Conservation (phyloP, 148 eudicot species). For the Vaccinium corymbosum region DNA sequence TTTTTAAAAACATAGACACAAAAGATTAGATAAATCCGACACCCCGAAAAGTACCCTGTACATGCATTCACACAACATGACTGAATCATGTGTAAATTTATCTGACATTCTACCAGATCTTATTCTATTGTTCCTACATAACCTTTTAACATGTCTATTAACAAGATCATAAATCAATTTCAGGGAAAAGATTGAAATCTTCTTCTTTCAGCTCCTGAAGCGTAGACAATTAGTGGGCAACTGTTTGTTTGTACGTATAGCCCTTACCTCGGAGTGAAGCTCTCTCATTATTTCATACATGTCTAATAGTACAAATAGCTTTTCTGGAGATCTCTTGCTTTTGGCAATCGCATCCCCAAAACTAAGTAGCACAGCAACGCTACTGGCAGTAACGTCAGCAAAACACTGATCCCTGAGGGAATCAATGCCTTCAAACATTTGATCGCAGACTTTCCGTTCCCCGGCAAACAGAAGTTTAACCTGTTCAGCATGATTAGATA, state of each 20-base stretch:
- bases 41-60: neutral
- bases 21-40: neutral
- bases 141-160: neutral
- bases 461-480: constrained; percentile 95
- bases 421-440: constrained; percentile 85
- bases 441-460: constrained; percentile 91
- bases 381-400: constrained; percentile 84
- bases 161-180: neutral
- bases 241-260: neutral
- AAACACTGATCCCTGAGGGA: constrained; percentile 82
- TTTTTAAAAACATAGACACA: neutral
- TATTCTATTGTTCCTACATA: neutral
- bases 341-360: constrained; percentile 97
- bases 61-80: neutral
- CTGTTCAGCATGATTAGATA: constrained; percentile 40
- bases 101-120: neutral
- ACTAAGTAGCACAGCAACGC: constrained; percentile 88
- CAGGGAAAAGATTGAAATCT: neutral
- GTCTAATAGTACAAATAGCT: constrained; percentile 90
- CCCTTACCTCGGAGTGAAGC: constrained; percentile 80
- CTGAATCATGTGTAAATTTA: neutral
- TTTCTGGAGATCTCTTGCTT: constrained; percentile 98
- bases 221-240: neutral
- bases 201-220: neutral
- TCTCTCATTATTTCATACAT: constrained; percentile 99